Evolutionary conservation across 306 rosid species (phyloP).

Genomic region (Pyrus communis): DNA sequence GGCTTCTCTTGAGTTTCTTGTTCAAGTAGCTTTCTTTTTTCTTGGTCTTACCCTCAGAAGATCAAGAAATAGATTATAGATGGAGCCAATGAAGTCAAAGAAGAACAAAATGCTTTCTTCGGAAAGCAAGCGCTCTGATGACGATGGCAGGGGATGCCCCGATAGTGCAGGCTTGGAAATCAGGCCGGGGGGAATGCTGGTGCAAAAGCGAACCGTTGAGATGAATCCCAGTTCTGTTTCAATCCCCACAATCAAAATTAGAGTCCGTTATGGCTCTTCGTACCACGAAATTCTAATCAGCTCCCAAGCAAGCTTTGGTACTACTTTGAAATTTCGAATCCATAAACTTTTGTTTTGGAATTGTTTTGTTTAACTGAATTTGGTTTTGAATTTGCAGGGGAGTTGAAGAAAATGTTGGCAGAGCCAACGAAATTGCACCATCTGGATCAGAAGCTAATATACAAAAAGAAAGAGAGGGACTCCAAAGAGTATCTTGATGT

Average conservation of each 20-base stretch:
- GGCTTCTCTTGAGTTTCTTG: conserved; percentile 1
- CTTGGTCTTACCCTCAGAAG: conserved; percentile 6
- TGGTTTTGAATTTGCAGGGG: conserved; percentile 43
- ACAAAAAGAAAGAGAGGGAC: conserved; percentile 69
- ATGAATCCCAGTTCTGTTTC: conserved; percentile 19
- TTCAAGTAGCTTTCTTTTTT: neutral
- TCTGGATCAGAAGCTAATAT: conserved; percentile 61
- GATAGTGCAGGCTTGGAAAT: conserved; percentile 42
- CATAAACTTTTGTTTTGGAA: neutral
- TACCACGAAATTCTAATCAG: conserved; percentile 51
- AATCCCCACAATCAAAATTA: conserved; percentile 39
- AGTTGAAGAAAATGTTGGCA: conserved; percentile 74
- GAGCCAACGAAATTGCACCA: conserved; percentile 57
- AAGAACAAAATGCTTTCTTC: conserved; percentile 26
- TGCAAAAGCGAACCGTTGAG: conserved; percentile 55
- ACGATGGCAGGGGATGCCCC: neutral
- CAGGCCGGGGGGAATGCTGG: conserved; percentile 89
- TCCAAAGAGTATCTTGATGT: conserved; percentile 70
- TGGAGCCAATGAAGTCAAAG: conserved; percentile 25
- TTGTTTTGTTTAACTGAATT: neutral
- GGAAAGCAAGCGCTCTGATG: conserved; percentile 11
- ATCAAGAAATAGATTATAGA: neutral
- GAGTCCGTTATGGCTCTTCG: conserved; percentile 55
- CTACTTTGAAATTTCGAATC: neutral
- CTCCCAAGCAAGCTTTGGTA: conserved; percentile 88